These are phyloP conservation scores for Ogataea paradorogensis DNA, from an alignment of 805 yeast genomes.

Conservation along the genomic window DNA sequence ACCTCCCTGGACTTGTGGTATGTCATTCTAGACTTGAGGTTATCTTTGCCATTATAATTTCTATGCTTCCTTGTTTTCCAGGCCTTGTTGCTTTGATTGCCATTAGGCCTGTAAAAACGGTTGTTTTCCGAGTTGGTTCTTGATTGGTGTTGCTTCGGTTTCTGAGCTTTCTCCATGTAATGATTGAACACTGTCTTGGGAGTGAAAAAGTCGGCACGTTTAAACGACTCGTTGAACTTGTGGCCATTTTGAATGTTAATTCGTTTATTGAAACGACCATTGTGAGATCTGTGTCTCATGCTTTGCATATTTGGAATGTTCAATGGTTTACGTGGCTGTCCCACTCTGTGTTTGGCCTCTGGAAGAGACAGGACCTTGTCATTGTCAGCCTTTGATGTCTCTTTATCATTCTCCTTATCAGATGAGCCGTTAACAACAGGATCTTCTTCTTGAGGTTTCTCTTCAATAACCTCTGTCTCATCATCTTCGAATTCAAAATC, in stretches of 20 bases:
- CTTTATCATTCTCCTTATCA: conserved; percentile 29
- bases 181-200: conserved; percentile 72
- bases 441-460: conserved; percentile 16
- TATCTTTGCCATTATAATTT: conserved; percentile 24
- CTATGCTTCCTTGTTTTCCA: conserved; percentile 31
- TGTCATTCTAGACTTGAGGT: conserved; percentile 17
- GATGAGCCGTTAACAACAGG: conserved; percentile 2
- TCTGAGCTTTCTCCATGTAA: conserved; percentile 64
- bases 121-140: conserved; percentile 6
- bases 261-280: conserved; percentile 21
- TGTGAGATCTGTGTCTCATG: conserved; percentile 20
- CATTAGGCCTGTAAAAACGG: conserved; percentile 20
- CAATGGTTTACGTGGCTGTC: conserved; percentile 29
- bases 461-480: conserved; percentile 20
- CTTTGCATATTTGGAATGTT: conserved; percentile 26
- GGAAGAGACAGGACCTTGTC: neutral
- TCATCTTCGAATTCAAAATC: conserved; percentile 63
- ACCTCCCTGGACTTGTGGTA: conserved; percentile 9
- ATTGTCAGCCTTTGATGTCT: conserved; percentile 10
- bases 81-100: conserved; percentile 26
- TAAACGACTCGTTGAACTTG: conserved; percentile 27
- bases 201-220: conserved; percentile 72
- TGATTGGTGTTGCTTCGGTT: conserved; percentile 30
- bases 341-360: conserved; percentile 14
- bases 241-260: conserved; percentile 4